Conservation (phyloP, 2,329 filamentous ascomycete genomes). For the Mycocentrospora acerina region DNA sequence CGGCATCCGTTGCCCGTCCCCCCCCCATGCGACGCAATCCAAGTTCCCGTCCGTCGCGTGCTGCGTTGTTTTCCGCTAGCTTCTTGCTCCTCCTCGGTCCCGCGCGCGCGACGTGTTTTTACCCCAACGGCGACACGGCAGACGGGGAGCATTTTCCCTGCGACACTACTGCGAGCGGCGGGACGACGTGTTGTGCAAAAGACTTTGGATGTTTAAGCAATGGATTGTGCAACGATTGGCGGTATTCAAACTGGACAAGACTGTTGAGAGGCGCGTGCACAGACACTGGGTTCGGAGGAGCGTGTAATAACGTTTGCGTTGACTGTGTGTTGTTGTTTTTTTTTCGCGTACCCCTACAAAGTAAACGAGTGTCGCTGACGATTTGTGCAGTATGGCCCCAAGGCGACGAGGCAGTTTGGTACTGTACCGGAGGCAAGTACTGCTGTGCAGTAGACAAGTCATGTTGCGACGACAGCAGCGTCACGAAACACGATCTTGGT, state of each 20-base stretch:
- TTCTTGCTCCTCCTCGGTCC: slow-evolving; percentile 1
- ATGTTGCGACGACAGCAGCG: slow-evolving; percentile 7
- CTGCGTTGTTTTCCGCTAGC: background rate
- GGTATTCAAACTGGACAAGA: slow-evolving; percentile 16
- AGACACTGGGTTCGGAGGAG: slow-evolving; percentile 11
- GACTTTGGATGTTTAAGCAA: slow-evolving; percentile 20
- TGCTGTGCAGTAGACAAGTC: slow-evolving; percentile 17
- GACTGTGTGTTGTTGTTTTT: slow-evolving; percentile 14
- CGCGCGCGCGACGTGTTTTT: slow-evolving; percentile 14
- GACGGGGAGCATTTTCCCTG: slow-evolving; percentile 10
- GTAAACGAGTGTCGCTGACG: background rate
- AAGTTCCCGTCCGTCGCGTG: background rate
- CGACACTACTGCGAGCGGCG: slow-evolving; percentile 5
- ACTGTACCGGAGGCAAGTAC: slow-evolving; percentile 16
- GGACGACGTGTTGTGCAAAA: slow-evolving; percentile 16
- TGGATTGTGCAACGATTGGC: slow-evolving; percentile 18
- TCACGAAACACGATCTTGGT: slow-evolving; percentile 8
- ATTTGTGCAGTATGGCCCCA: slow-evolving; percentile 15
- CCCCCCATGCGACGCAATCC: background rate
- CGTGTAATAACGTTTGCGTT: slow-evolving; percentile 12
- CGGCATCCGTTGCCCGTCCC: background rate
- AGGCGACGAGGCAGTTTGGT: slow-evolving; percentile 18
- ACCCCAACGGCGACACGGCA: slow-evolving; percentile 14
- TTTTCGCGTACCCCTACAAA: background rate
- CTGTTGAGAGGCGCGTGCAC: slow-evolving; percentile 22